phyloP scores from a whole-genome alignment of 768 basidiomycete species.

The Tephrocybe sp. region DNA sequence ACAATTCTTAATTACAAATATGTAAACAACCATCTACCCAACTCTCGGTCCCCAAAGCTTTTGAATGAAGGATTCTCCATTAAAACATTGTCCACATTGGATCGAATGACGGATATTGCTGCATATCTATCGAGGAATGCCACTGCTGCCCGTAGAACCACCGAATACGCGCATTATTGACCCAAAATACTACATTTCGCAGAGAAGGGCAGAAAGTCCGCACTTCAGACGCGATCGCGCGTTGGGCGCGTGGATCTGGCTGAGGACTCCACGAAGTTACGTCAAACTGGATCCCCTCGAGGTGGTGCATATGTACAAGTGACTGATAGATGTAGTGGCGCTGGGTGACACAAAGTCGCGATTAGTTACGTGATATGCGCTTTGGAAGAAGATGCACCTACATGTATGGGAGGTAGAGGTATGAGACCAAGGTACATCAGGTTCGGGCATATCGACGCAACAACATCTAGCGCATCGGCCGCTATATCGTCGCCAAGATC shows the following conservation, averaged over 20 bases:
- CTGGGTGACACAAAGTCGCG: constrained; percentile 14
- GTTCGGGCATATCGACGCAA: constrained; percentile 23
- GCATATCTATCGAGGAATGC: constrained; percentile 9
- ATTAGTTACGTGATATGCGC: neutral
- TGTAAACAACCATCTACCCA: no score
- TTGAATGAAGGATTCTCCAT: no score
- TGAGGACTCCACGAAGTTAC: constrained; percentile 28
- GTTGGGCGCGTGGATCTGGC: constrained; percentile 23
- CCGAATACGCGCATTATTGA: constrained; percentile 21
- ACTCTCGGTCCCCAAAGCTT: no score
- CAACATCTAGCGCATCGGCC: constrained; percentile 16
- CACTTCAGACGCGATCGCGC: constrained; percentile 32
- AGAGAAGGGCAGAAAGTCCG: constrained; percentile 29
- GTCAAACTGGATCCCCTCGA: constrained; percentile 33
- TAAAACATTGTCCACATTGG: constrained; percentile 9
- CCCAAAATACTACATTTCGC: constrained; percentile 29
- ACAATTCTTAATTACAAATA: no score
- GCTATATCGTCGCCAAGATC: constrained; percentile 29
- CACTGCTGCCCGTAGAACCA: constrained; percentile 23
- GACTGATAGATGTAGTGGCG: constrained; percentile 26
- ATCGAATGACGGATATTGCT: constrained; percentile 13
- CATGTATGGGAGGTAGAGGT: constrained; percentile 26
- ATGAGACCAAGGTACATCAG: constrained; percentile 29
- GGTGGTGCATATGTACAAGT: constrained; percentile 26
- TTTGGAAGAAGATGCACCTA: constrained; percentile 16